Evolutionary conservation across 257 asterid genomes (phyloP), one percentile per base, ranked within the genome.

Genomic region (Scutellaria galericulata): DNA sequence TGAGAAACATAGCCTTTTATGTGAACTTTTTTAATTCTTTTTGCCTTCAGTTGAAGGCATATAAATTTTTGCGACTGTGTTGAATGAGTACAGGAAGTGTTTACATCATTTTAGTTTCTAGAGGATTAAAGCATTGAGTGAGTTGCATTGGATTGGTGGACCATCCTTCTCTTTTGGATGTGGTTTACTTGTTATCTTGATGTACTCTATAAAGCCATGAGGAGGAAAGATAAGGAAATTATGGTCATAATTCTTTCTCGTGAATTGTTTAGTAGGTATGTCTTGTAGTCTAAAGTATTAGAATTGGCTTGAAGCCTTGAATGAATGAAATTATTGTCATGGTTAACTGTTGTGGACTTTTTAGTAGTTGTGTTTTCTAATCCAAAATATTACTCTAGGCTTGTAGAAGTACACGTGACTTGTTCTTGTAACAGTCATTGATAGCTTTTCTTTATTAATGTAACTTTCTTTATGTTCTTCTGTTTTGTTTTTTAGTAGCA

Each of bases 401-500:
- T 47, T 9, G 44, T 44, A 65, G 0, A 45, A 65, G 42, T 57
- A 31, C 37, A 56, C 65, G 56, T 50, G 45, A n/a, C 37, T 63
- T 61, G 45, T 55, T 68, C 2, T 44, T 55, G 41, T 46, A 3
- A 42, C 9, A 7, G 44, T 13, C 50, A 9, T 7, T 42, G 22
- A 47, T 48, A 47, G 44, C 37, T 7, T 77, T 59, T 66, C 9
- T 1, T 1, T 48, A 7, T 41, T 15, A 47, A 11, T 22, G 7
- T 46, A 1, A 55, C 22, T 9, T 6, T 47, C 7, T 40, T 55
- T 54, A 46, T 47, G 20, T 62, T 57, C 5, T 52, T 73, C 70
- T 77, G 35, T 58, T 42, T 73, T 66, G 39, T 11, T 75, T 51
- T 45, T 31, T 14, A 64, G 61, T 72, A 84, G 86, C 65, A 40